A percentile compares a stretch with the other conserved stretches of the same genome.
Conservation (phyloP, 2,329 filamentous ascomycete species). For the Penicillium sp. region DNA sequence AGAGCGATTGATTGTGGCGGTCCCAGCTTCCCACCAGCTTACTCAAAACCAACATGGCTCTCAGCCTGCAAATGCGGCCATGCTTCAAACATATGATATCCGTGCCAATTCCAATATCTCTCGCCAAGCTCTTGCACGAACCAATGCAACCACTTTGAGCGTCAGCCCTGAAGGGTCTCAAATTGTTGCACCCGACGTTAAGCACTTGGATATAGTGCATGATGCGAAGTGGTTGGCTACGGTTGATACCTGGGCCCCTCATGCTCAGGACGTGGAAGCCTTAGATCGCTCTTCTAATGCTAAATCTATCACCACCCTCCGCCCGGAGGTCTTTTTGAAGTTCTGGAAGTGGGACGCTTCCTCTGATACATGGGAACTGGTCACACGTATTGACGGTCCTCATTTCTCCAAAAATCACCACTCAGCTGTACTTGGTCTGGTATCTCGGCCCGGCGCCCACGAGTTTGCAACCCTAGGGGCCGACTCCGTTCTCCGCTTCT, state of each 20-base stretch:
- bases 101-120: conserved; percentile 65
- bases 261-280: conserved; percentile 57
- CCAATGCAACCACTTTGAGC: conserved; percentile 74
- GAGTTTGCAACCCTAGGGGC: conserved; percentile 79
- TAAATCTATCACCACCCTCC: conserved; percentile 31
- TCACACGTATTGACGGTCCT: conserved; percentile 73
- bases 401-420: conserved; percentile 53
- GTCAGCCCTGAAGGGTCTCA: conserved; percentile 61
- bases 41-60: conserved; percentile 26
- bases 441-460: conserved; percentile 57
- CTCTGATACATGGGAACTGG: conserved; percentile 59
- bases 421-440: conserved; percentile 61
- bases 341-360: conserved; percentile 67
- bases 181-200: conserved; percentile 69
- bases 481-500: conserved; percentile 69
- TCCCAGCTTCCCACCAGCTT: conserved; percentile 47
- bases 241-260: conserved; percentile 80
- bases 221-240: conserved; percentile 87
- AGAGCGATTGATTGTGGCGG: conserved; percentile 59
- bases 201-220: conserved; percentile 62
- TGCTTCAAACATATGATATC: conserved; percentile 79
- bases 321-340: conserved; percentile 69
- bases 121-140: conserved; percentile 82
- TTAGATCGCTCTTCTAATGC: conserved; percentile 33
- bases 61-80: conserved; percentile 45